Evolutionary conservation across 78 protist genomes (phyloP), one percentile per base, ranked within the genome.

Genomic region (Neovahlkampfia damariscottae): DNA sequence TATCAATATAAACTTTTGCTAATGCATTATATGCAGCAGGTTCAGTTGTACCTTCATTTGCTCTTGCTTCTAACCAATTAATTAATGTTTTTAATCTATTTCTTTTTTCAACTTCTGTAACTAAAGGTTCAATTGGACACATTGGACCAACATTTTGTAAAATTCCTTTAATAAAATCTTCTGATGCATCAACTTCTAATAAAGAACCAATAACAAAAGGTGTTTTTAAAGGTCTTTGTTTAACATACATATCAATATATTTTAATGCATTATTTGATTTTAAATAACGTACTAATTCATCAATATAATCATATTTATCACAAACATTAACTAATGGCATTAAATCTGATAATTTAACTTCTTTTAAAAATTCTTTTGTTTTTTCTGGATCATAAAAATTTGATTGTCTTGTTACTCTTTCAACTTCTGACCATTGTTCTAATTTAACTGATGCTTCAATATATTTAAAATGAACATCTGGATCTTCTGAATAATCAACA

Each of bases 301-400:
- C 92, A 41, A 98, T 96, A 76, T 88, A 93, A 79, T 85, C 91
- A 82, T 86, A 90, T 38, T 93, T 91, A 81, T 97, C 99, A 82
- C 99, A 97, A 34, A 97, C 98, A 75, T 94, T 93, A 89, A 96
- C 94, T 75, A 98, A 87, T 40, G 99, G 98, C 30, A 90, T 84
- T 81, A 87, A 97, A 72, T 95, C 98, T 38, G 87, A 59, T 30
- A 96, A 89, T 76, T 87, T 79, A 39, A 93, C 86, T 75, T 93
- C 97, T 91, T 94, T 94, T 58, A 98, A 84, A 79, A 94, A 96
- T 82, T 93, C 96, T 76, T 91, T 80, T 59, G 92, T 93, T 69
- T 82, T 73, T 81, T 81, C 94, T 35, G 98, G 90, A 71, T 93
- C 97, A 86, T 81, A 95, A 82, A 10, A 39, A 82, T 86, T 85